These are phyloP conservation scores for Euphorbia tirucalli DNA, from an alignment of 345 rosid genomes.

Conservation along the genomic window DNA sequence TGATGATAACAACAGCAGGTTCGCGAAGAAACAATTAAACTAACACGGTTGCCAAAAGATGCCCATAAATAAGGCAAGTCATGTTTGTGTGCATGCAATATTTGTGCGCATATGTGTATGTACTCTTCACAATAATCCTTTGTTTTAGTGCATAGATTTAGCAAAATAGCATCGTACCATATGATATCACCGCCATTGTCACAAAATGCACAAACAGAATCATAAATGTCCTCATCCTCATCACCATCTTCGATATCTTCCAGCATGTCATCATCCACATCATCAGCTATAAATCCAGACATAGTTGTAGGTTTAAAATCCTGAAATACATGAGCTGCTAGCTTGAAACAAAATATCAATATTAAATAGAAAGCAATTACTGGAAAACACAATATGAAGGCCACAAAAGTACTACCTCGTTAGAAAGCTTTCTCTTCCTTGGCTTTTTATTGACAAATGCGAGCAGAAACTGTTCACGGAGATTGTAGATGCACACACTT, in stretches of 20 bases:
- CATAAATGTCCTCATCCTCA: slow-evolving; percentile 56
- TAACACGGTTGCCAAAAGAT: not conserved
- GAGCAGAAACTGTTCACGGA: slow-evolving; percentile 49
- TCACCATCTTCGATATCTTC: slow-evolving; percentile 41
- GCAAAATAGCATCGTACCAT: slow-evolving; percentile 46
- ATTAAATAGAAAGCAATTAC: not conserved
- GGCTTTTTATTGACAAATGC: slow-evolving; percentile 66
- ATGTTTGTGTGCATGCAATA: too few species aligned
- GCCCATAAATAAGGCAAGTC: not conserved
- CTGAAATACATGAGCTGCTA: slow-evolving; percentile 32
- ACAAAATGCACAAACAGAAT: slow-evolving; percentile 78
- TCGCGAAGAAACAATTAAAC: not conserved
- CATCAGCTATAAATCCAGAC: slow-evolving; percentile 64
- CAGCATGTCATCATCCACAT: slow-evolving; percentile 34
- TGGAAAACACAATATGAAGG: not conserved
- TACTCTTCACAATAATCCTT: not conserved
- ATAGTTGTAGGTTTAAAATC: slow-evolving; percentile 30
- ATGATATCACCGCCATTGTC: slow-evolving; percentile 79
- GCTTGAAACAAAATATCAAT: slow-evolving; percentile 17
- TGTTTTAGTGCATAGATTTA: not conserved
- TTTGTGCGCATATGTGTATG: too few species aligned
- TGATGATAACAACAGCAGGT: not conserved
- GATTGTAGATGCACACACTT: not conserved
- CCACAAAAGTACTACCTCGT: slow-evolving; percentile 48
- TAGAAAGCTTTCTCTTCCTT: slow-evolving; percentile 40